Evolutionary conservation across 1,284 basidiomycete genomes (phyloP).

Genomic region (Ceratobasidium sp.): DNA sequence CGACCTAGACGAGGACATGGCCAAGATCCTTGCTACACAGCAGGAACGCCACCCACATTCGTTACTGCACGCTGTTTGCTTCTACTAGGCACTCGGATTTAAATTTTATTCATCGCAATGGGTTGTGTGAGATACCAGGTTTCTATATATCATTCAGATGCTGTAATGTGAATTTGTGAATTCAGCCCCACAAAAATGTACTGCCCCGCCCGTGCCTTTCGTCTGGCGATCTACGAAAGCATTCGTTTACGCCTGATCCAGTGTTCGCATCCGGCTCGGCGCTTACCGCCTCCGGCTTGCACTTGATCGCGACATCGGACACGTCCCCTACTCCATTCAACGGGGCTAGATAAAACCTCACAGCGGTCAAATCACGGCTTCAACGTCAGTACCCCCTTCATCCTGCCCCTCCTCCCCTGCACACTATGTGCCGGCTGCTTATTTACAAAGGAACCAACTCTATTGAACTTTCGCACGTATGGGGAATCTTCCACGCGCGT

Average conservation of each 20-base stretch:
- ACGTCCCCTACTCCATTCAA: conserved; percentile 7
- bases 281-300: conserved; percentile 21
- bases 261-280: conserved; percentile 25
- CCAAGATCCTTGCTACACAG: conserved; percentile 81
- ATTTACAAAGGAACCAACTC: conserved; percentile 91
- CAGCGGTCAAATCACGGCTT: background rate
- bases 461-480: conserved; percentile 83
- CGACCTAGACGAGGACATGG: conserved; percentile 92
- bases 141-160: background rate
- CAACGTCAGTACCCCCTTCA: background rate
- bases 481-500: conserved; percentile 45
- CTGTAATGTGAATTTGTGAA: background rate
- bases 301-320: conserved; percentile 38
- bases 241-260: background rate
- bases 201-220: background rate
- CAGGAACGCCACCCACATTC: conserved; percentile 91
- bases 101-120: conserved; percentile 2
- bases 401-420: background rate
- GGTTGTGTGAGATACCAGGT: conserved; percentile 5
- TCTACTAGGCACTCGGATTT: conserved; percentile 64
- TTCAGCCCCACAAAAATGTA: background rate
- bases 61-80: conserved; percentile 88
- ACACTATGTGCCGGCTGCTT: conserved; percentile 80
- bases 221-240: background rate
- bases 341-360: conserved; percentile 13